Percentiles rank a stretch among this genome's conserved stretches.
phyloP scores from a whole-genome alignment of 1,284 basidiomycete genomes.

The Ceratobasidium sp. region DNA sequence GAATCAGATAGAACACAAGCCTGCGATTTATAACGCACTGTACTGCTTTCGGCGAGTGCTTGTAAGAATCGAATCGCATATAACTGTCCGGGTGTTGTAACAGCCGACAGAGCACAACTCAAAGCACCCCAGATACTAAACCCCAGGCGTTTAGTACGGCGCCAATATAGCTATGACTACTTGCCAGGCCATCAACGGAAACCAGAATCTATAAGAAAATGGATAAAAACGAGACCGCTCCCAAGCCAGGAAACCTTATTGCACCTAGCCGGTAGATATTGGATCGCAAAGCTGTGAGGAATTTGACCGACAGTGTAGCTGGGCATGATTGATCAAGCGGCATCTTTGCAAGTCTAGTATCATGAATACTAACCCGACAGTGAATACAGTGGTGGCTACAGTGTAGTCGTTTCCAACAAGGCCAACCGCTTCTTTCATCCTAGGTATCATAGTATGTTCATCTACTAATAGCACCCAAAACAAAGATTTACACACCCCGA shows the following conservation, averaged over 20 bases:
- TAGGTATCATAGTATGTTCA: neutral
- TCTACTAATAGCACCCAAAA: too few species aligned
- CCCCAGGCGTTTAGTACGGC: neutral
- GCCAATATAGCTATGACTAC: neutral
- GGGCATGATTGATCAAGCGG: neutral
- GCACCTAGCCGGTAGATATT: slow-evolving; percentile 36
- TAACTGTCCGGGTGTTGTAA: slow-evolving; percentile 35
- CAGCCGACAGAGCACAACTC: slow-evolving; percentile 37
- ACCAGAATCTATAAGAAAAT: slow-evolving; percentile 10
- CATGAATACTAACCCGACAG: slow-evolving; percentile 15
- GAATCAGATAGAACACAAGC: too few species aligned
- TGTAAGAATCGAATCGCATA: slow-evolving; percentile 38
- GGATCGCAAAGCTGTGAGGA: slow-evolving; percentile 41
- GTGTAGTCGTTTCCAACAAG: slow-evolving; percentile 39
- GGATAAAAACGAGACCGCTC: neutral
- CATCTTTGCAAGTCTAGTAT: too few species aligned
- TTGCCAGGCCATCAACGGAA: slow-evolving; percentile 37
- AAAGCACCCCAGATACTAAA: slow-evolving; percentile 31
- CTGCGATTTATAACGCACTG: slow-evolving; percentile 8
- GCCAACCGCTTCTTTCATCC: slow-evolving; percentile 39
- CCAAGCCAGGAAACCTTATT: neutral
- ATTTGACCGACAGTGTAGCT: slow-evolving; percentile 41
- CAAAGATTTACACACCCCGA: slow-evolving; percentile 17
- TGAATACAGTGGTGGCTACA: slow-evolving; percentile 30
- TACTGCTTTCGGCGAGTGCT: slow-evolving; percentile 41